A percentile compares a stretch with the other conserved stretches of the same genome.
These are phyloP conservation scores for Trichosporon inkin DNA, from an alignment of 1,284 basidiomycete genomes.

Conservation along the genomic window DNA sequence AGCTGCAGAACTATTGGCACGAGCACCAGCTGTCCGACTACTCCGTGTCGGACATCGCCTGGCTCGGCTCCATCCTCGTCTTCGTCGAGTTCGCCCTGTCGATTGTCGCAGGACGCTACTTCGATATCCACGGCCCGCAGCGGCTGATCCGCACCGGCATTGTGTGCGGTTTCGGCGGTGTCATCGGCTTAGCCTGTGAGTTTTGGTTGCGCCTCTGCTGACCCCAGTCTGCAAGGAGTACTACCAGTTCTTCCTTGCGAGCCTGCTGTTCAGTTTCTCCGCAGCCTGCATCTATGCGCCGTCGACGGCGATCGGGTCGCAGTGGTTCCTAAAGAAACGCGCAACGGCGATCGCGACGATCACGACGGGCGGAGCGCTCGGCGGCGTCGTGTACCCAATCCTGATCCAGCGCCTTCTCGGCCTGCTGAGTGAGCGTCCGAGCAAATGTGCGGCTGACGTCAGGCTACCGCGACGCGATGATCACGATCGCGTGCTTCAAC, in stretches of 20 bases:
- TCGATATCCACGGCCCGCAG: conserved; percentile 27
- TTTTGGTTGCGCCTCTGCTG: neutral
- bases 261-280: conserved; percentile 37
- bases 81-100: conserved; percentile 38
- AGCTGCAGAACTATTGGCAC: conserved; percentile 41
- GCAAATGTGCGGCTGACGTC: neutral
- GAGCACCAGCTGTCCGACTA: conserved; percentile 38
- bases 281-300: conserved; percentile 42
- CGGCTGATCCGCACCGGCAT: conserved; percentile 28
- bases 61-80: conserved; percentile 32
- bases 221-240: conserved; percentile 41
- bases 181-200: conserved; percentile 44
- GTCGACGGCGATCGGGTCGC: conserved; percentile 40
- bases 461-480: conserved; percentile 28
- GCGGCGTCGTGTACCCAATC: conserved; percentile 47
- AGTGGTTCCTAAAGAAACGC: conserved; percentile 45
- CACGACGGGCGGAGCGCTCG: conserved; percentile 41
- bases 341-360: conserved; percentile 45
- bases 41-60: conserved; percentile 24
- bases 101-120: conserved; percentile 26
- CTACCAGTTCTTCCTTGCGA: conserved; percentile 46
- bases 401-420: conserved; percentile 37
- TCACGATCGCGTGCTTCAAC: conserved; percentile 25
- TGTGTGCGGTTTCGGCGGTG: conserved; percentile 25
- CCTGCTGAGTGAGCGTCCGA: conserved; percentile 26